phyloP scores from a whole-genome alignment of 441 rosid species.

The Oxalis stricta region DNA sequence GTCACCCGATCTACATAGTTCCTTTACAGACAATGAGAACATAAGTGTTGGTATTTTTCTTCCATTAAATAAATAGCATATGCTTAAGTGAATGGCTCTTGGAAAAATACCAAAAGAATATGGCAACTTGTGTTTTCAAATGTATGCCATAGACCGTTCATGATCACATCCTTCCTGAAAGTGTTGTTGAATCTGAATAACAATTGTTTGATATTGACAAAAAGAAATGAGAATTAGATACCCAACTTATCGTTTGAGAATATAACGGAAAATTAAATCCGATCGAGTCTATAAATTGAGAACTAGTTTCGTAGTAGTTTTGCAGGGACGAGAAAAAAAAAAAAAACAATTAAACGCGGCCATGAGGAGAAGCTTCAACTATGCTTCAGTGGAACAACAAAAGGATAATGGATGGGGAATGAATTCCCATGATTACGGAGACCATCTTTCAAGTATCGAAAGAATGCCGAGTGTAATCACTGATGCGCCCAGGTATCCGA shows the following conservation, averaged over 20 bases:
- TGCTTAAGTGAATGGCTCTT: too few species aligned
- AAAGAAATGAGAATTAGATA: constrained; percentile 18
- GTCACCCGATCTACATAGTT: too few species aligned
- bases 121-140: too few species aligned
- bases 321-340: too few species aligned
- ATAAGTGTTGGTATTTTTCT: too few species aligned
- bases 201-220: not conserved
- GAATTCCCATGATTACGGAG: constrained; percentile 25
- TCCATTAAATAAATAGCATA: too few species aligned
- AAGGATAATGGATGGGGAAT: constrained; percentile 16
- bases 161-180: too few species aligned
- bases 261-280: constrained; percentile 4
- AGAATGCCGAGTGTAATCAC: constrained; percentile 15
- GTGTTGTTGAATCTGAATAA: not conserved
- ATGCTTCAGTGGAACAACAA: constrained; percentile 2
- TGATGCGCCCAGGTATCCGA: constrained; percentile 27
- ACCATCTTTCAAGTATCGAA: constrained; percentile 14
- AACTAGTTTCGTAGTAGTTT: not conserved
- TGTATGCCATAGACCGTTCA: too few species aligned
- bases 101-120: too few species aligned
- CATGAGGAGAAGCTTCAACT: constrained; percentile 7
- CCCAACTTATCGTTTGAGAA: constrained; percentile 16
- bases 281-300: constrained; percentile 22
- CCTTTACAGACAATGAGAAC: too few species aligned
- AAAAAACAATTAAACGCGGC: not conserved